Evolutionary conservation across 768 basidiomycete genomes (phyloP).

Genomic region (Glaciozyma martinii): DNA sequence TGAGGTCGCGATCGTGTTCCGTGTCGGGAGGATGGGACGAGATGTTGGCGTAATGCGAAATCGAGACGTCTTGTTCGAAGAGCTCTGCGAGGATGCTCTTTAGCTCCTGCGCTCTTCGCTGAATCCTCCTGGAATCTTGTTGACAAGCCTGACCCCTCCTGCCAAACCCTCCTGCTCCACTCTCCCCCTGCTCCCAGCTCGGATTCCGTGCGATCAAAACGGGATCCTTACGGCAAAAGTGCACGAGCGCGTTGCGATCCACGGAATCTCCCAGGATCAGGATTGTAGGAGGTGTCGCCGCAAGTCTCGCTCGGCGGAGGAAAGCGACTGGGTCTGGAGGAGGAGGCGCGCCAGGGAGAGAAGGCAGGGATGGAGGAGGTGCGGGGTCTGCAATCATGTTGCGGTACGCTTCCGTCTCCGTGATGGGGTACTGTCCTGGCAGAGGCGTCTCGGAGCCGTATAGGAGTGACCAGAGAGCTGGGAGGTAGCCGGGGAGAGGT

Average conservation of each 20-base stretch:
- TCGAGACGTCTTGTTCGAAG: slow-evolving; percentile 23
- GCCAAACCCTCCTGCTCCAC: no score
- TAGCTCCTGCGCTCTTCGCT: no score
- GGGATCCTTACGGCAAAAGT: slow-evolving; percentile 16
- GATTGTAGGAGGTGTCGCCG: slow-evolving; percentile 14
- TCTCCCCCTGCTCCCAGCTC: no score
- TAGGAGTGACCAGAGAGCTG: slow-evolving; percentile 19
- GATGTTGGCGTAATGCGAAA: slow-evolving; percentile 27
- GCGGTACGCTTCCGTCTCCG: slow-evolving; percentile 18
- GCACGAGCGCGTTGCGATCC: slow-evolving; percentile 29
- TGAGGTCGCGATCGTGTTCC: slow-evolving; percentile 13
- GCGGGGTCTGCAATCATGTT: slow-evolving; percentile 9
- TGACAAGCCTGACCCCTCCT: no score
- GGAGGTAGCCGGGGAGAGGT: slow-evolving; percentile 20
- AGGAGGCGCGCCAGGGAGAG: neutral
- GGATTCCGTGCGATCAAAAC: no score
- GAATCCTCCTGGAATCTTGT: no score
- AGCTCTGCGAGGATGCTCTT: neutral
- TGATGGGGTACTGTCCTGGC: slow-evolving; percentile 8
- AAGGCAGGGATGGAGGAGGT: slow-evolving; percentile 1
- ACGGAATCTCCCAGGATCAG: slow-evolving; percentile 30
- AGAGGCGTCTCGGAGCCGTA: slow-evolving; percentile 10
- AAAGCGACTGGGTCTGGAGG: slow-evolving; percentile 4
- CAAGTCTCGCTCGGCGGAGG: slow-evolving; percentile 15
- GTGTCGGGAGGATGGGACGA: slow-evolving; percentile 10